Conservation (phyloP, 2,329 filamentous ascomycete genomes). For the Aspergillus jensenii region DNA sequence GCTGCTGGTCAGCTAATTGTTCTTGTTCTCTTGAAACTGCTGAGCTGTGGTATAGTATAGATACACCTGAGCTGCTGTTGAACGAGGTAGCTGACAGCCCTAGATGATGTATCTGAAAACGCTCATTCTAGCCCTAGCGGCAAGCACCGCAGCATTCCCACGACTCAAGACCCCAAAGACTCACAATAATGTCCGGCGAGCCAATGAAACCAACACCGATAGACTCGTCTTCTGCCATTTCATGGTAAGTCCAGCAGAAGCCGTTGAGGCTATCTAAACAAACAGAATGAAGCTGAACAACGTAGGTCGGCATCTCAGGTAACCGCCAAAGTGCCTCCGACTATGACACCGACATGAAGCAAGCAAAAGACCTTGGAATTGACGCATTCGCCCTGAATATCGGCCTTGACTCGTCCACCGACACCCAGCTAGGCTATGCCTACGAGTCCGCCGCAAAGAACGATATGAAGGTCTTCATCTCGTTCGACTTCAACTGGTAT, state of each 20-base stretch:
- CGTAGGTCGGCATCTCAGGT: slow-evolving; percentile 47
- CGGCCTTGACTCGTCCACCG: slow-evolving; percentile 44
- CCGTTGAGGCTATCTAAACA: too few species aligned
- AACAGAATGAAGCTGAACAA: background rate
- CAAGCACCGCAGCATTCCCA: slow-evolving; percentile 19
- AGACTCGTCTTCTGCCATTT: slow-evolving; percentile 47
- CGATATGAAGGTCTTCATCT: slow-evolving; percentile 57
- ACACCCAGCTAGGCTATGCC: slow-evolving; percentile 50
- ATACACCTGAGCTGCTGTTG: background rate
- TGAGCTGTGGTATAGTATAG: background rate
- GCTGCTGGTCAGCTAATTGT: background rate
- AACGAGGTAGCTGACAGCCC: background rate
- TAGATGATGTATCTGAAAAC: slow-evolving; percentile 17
- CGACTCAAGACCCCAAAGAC: background rate
- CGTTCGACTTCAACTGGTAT: slow-evolving; percentile 58
- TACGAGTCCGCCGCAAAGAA: slow-evolving; percentile 50
- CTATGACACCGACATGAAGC: slow-evolving; percentile 50
- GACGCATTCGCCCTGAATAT: slow-evolving; percentile 55
- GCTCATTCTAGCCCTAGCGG: slow-evolving; percentile 19
- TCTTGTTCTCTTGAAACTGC: background rate
- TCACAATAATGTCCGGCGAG: background rate
- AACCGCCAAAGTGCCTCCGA: slow-evolving; percentile 45
- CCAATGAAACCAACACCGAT: slow-evolving; percentile 13
- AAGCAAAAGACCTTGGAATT: slow-evolving; percentile 45
- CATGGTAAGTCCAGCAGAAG: slow-evolving; percentile 32